These are phyloP conservation scores for Metschnikowia hibisci DNA, from an alignment of 805 yeast genomes.

Conservation along the genomic window DNA sequence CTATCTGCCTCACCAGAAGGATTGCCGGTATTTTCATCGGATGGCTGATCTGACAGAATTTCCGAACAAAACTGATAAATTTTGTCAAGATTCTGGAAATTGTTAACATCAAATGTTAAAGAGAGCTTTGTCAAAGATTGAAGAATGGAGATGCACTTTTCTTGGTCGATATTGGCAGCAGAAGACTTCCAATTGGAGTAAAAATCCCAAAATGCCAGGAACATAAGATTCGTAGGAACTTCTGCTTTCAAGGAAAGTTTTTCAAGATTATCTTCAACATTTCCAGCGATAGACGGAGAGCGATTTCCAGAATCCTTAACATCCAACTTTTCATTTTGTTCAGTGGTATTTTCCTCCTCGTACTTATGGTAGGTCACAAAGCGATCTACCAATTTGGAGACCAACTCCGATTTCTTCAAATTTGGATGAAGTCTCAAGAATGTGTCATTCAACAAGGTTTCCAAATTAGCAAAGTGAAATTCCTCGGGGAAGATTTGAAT, in stretches of 20 bases:
- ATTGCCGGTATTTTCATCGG: conserved; percentile 11
- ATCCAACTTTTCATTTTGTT: not conserved
- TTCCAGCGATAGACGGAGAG: not conserved
- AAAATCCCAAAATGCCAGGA: conserved; percentile 65
- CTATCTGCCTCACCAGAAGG: conserved; percentile 14
- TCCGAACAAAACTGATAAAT: conserved; percentile 55
- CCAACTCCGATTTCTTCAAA: conserved; percentile 62
- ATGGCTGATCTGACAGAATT: conserved; percentile 21
- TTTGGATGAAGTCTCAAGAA: conserved; percentile 64
- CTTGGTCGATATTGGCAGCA: conserved; percentile 64
- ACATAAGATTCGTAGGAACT: conserved; percentile 35
- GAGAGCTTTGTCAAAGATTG: conserved; percentile 65
- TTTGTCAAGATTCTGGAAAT: conserved; percentile 55
- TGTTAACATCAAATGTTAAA: conserved; percentile 61
- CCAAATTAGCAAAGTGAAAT: conserved; percentile 75
- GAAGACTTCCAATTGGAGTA: conserved; percentile 50
- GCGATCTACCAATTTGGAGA: conserved; percentile 70
- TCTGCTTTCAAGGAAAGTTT: conserved; percentile 1
- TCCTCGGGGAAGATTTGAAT: conserved; percentile 94
- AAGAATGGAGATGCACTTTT: conserved; percentile 60
- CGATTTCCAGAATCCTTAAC: not conserved
- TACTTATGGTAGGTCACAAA: conserved; percentile 47
- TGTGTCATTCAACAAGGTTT: conserved; percentile 55
- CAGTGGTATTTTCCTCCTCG: conserved; percentile 16
- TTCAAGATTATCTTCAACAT: not conserved